Evolutionary conservation across 768 basidiomycete species (phyloP).

Genomic region (Austroboletus eburneus): DNA sequence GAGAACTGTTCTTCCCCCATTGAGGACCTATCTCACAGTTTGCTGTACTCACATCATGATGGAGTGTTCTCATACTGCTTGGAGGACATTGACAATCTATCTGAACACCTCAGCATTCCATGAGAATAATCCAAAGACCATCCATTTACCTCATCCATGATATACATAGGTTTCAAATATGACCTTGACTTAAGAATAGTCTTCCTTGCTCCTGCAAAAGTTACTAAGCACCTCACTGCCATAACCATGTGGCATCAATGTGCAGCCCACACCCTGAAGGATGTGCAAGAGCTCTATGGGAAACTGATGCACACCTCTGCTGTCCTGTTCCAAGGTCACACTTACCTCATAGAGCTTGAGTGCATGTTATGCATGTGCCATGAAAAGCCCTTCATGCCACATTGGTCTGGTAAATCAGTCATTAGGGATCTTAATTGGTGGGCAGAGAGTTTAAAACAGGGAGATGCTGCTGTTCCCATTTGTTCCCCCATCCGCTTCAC

Average conservation of each 20-base stretch:
- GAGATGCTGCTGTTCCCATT: too few species aligned
- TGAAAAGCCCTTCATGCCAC: slow-evolving; percentile 32
- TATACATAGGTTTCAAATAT: slow-evolving; percentile 32
- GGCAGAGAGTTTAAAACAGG: background rate
- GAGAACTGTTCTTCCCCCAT: background rate
- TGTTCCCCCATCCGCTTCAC: background rate
- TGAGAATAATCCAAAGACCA: slow-evolving; percentile 15
- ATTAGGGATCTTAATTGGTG: background rate
- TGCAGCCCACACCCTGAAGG: background rate
- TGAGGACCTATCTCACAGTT: background rate
- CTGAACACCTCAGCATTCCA: slow-evolving; percentile 3
- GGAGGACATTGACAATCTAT: background rate
- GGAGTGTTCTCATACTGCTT: background rate
- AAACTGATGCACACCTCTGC: slow-evolving; percentile 13
- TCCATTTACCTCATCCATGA: background rate
- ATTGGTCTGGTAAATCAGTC: background rate
- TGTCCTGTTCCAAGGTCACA: slow-evolving; percentile 26
- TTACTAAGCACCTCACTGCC: slow-evolving; percentile 1
- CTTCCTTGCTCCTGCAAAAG: slow-evolving; percentile 25
- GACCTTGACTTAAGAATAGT: slow-evolving; percentile 32
- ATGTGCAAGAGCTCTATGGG: slow-evolving; percentile 4
- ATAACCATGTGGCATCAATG: background rate
- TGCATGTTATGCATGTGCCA: slow-evolving; percentile 28
- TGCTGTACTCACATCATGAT: slow-evolving; percentile 1
- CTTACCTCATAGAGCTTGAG: slow-evolving; percentile 41